Percentiles rank a stretch among this genome's conserved stretches.
phyloP scores from a whole-genome alignment of 768 basidiomycete species.

The Phylloporus sp. region DNA sequence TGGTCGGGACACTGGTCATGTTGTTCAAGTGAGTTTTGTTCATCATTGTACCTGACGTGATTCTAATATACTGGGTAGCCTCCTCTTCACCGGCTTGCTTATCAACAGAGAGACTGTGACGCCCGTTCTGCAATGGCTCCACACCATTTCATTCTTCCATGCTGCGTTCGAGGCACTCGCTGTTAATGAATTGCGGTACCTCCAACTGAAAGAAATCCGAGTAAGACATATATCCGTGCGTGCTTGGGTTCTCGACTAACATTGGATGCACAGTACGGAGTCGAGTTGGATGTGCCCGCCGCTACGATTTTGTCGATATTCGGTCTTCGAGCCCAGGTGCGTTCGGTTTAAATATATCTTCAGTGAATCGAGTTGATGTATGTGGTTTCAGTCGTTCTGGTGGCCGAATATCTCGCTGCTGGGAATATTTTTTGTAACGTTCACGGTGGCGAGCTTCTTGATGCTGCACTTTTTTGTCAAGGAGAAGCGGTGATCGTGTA shows the following conservation, averaged over 20 bases:
- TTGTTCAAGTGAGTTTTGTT: constrained; percentile 81
- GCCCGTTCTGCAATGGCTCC: constrained; percentile 72
- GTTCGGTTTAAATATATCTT: constrained; percentile 9
- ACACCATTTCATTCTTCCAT: constrained; percentile 95
- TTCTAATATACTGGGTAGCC: constrained; percentile 39
- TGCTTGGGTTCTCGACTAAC: constrained; percentile 3
- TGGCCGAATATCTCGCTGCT: constrained; percentile 92
- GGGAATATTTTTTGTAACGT: constrained; percentile 78
- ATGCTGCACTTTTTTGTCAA: constrained; percentile 86
- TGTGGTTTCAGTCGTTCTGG: constrained; percentile 79
- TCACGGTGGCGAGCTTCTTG: constrained; percentile 72
- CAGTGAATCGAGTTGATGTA: constrained; percentile 5
- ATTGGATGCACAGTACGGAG: constrained; percentile 69
- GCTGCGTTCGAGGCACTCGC: constrained; percentile 95
- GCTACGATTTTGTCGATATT: constrained; percentile 94
- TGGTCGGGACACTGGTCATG: constrained; percentile 95
- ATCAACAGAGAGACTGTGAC: constrained; percentile 89
- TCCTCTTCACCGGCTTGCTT: constrained; percentile 91
- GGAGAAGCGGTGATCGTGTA: constrained; percentile 44
- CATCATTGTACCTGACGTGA: constrained; percentile 1
- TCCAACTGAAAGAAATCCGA: constrained; percentile 88
- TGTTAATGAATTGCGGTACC: constrained; percentile 94
- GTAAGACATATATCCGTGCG: constrained; percentile 41
- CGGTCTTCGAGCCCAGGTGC: constrained; percentile 82
- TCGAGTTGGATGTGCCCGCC: constrained; percentile 94